Evolutionary conservation across 2,329 filamentous ascomycete species (phyloP), one percentile per base, ranked within the genome.

Genomic region (Fusarium floridanum): DNA sequence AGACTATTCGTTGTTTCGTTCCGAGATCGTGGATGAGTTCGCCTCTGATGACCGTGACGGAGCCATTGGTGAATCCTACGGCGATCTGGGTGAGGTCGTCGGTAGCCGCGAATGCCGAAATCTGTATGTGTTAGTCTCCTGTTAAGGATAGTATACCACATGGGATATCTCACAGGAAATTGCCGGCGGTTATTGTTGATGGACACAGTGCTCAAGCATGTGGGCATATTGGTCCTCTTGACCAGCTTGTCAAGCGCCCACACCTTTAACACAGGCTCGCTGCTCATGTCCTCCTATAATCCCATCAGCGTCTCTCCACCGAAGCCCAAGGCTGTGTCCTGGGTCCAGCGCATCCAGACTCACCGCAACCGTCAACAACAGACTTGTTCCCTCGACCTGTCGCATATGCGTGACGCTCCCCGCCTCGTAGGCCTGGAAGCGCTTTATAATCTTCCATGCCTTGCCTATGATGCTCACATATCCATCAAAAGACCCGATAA

Each of bases 21-120:
- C 97, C 97, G 67, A 97, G 91, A 82, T 99, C 97, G 82, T 99
- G 95, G 77, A 99, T 94, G 59, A 99, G 87, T 81, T 99, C 97
- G 70, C 97, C 97, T 68, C 97, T 91, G 67, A 99, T 94, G 32
- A 99, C 92, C 0, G 95, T 97, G 14, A 99, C 96, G 1, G 95
- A 92, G 9, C 97, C 97, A 83, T 99, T 98, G 14, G 93, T 97
- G 81, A 99, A 99, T 6, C 97, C 97, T 8, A 98, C 93, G 5
- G 96, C 97, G 32, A 98, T 90, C 85, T 99, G 97, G 6, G 94
- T 94, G 27, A 99, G 87, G 83, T 98, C 95, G 59, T 95, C 93
- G 32, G 97, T 91, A 1, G 94, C 93, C 14, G 95, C 90, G 78
- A 99, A 97, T 1, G 96, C 95, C 10, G 95, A 97, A 72, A 98